phyloP scores from a whole-genome alignment of 1,139 yeast species.

The Hanseniaspora sp. region DNA sequence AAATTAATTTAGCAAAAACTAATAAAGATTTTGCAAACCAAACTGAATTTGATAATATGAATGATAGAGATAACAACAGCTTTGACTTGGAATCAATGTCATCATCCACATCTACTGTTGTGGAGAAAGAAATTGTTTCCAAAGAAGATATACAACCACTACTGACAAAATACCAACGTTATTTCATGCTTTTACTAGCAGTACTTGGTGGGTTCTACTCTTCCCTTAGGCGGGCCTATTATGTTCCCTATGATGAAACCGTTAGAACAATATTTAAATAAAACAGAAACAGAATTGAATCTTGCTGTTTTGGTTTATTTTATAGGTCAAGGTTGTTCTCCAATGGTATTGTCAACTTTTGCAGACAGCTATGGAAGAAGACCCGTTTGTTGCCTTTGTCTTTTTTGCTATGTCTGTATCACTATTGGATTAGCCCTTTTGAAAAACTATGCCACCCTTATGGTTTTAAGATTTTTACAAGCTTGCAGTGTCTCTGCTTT shows the following conservation, averaged over 20 bases:
- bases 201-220: conserved; percentile 31
- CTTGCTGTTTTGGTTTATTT: conserved; percentile 62
- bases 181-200: conserved; percentile 27
- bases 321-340: conserved; percentile 58
- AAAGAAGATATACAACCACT: conserved; percentile 22
- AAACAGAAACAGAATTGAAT: conserved; percentile 32
- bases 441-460: conserved; percentile 41
- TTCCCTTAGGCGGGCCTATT: conserved; percentile 28
- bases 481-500: conserved; percentile 64
- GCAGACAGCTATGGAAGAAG: conserved; percentile 62
- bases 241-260: conserved; percentile 17
- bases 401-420: conserved; percentile 43
- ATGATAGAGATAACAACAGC: not conserved
- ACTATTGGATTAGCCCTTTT: conserved; percentile 52
- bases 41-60: not conserved
- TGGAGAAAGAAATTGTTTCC: not conserved
- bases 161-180: conserved; percentile 24
- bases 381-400: conserved; percentile 49
- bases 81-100: not conserved
- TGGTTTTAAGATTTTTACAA: conserved; percentile 53
- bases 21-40: not conserved
- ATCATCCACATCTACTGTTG: not conserved
- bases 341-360: conserved; percentile 50
- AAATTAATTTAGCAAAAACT: not conserved
- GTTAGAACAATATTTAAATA: conserved; percentile 11